phyloP scores from a whole-genome alignment of 2,329 filamentous ascomycete species.

The Sporothrix brunneoviolacea region DNA sequence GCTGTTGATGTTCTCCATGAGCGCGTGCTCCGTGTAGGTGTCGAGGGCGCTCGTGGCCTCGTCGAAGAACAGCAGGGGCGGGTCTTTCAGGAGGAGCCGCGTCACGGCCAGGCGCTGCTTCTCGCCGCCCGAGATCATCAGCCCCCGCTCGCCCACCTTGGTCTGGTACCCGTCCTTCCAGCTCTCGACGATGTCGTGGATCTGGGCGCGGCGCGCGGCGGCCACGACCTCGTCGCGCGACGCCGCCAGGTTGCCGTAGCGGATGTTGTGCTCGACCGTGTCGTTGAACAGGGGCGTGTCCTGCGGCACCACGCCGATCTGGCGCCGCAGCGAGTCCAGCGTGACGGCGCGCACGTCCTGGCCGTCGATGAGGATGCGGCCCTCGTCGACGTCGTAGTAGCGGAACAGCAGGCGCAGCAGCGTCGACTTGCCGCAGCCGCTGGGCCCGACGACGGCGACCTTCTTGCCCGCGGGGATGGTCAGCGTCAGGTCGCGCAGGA shows the following conservation, averaged over 20 bases:
- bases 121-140: conserved; percentile 46
- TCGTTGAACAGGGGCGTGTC: conserved; percentile 97
- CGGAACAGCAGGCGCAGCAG: conserved; percentile 86
- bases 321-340: conserved; percentile 71
- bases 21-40: conserved; percentile 73
- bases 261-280: conserved; percentile 91
- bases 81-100: conserved; percentile 32
- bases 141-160: conserved; percentile 58
- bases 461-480: conserved; percentile 95
- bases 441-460: conserved; percentile 89
- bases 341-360: conserved; percentile 83
- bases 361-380: conserved; percentile 83
- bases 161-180: conserved; percentile 87
- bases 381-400: conserved; percentile 82
- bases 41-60: conserved; percentile 23
- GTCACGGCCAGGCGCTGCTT: conserved; percentile 49
- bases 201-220: conserved; percentile 74
- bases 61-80: conserved; percentile 32
- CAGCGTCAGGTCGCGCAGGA: conserved; percentile 75
- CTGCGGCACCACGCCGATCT: conserved; percentile 93
- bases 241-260: conserved; percentile 74
- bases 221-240: conserved; percentile 64
- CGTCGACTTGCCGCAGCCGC: conserved; percentile 93
- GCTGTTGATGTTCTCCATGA: conserved; percentile 87
- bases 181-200: conserved; percentile 73